These are phyloP conservation scores for Colletotrichum limetticola DNA, from an alignment of 2,329 filamentous ascomycete species.

Conservation along the genomic window DNA sequence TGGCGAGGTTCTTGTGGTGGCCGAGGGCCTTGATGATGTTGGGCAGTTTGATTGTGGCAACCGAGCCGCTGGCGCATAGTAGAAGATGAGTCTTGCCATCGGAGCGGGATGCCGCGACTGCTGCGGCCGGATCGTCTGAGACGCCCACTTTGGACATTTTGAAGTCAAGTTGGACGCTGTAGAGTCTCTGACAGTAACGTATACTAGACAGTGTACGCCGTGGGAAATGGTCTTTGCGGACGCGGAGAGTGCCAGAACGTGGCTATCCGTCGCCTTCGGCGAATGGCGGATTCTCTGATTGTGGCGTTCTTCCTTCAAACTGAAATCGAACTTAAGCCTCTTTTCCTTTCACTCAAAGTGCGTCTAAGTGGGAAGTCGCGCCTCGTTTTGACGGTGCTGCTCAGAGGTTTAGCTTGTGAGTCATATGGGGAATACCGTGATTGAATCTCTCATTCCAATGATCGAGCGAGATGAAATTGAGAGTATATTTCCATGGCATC, in stretches of 20 bases:
- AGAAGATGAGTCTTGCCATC: conserved; percentile 32
- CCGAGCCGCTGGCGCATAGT: conserved; percentile 24
- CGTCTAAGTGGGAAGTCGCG: no score
- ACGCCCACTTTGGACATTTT: conserved; percentile 11
- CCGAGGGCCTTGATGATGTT: conserved; percentile 71
- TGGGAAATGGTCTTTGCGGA: no score
- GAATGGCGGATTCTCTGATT: no score
- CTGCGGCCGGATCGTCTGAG: conserved; percentile 26
- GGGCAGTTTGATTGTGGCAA: conserved; percentile 84
- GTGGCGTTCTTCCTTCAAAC: no score
- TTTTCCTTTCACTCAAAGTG: no score
- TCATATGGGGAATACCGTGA: background rate
- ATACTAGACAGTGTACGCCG: no score
- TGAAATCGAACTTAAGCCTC: no score
- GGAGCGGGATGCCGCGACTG: conserved; percentile 23
- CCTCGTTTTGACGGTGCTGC: background rate
- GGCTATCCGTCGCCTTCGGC: no score
- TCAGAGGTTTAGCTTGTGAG: background rate
- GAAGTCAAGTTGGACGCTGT: no score
- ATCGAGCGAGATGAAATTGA: no score
- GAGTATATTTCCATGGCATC: background rate
- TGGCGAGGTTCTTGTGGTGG: conserved; percentile 69
- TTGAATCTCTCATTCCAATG: background rate
- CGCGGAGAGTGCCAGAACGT: no score
- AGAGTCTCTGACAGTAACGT: no score